These are phyloP conservation scores for Actinomortierella wolfii DNA, from an alignment of 371 early-diverging fungal species.

Conservation along the genomic window DNA sequence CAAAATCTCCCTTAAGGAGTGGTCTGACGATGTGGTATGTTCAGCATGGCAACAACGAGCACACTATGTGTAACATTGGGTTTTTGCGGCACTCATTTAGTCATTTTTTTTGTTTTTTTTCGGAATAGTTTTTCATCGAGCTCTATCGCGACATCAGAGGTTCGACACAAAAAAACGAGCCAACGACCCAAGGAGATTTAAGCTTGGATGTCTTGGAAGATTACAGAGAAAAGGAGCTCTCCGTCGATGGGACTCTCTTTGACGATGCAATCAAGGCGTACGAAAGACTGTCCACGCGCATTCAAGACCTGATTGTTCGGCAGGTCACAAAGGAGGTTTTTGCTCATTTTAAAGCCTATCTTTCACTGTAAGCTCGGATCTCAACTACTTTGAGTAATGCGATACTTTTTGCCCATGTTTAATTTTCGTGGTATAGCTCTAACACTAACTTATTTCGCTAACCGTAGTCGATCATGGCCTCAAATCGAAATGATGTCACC, in stretches of 20 bases:
- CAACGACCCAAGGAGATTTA: conserved; percentile 4
- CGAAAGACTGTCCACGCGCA: conserved; percentile 48
- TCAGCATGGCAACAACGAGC: conserved; percentile 6
- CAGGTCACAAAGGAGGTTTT: conserved; percentile 65
- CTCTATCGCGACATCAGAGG: conserved; percentile 54
- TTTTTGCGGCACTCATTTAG: conserved; percentile 49
- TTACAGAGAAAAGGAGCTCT: conserved; percentile 29
- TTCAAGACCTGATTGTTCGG: conserved; percentile 57
- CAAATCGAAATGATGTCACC: conserved; percentile 25
- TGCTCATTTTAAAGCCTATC: conserved; percentile 58
- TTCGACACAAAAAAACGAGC: conserved; percentile 26
- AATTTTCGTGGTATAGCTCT: neutral
- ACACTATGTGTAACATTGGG: conserved; percentile 57
- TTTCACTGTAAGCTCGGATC: conserved; percentile 53
- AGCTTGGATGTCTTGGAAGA: conserved; percentile 1
- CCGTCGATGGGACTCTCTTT: conserved; percentile 52
- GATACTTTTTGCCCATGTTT: neutral
- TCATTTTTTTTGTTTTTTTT: conserved; percentile 8
- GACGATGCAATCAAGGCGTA: conserved; percentile 52
- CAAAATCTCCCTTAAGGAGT: conserved; percentile 30
- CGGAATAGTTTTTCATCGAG: conserved; percentile 59
- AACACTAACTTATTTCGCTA: neutral
- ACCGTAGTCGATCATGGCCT: conserved; percentile 39
- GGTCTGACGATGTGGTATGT: conserved; percentile 46
- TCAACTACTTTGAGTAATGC: neutral